Evolutionary conservation across 805 yeast genomes (phyloP).

Genomic region (Wickerhamiella domercqiae): DNA sequence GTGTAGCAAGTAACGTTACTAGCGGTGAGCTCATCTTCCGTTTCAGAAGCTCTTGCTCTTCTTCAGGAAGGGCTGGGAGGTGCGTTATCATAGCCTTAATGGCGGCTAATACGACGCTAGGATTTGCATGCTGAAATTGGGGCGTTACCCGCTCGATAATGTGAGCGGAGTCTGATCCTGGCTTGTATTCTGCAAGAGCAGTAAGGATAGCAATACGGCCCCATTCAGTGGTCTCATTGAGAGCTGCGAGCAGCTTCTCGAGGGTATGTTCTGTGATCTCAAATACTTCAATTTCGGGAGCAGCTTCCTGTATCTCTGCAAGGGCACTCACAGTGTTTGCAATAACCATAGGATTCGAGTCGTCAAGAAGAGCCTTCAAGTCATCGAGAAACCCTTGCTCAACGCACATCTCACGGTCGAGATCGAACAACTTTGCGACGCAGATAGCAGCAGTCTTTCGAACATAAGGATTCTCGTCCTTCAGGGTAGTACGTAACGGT

Average conservation of each 20-base stretch:
- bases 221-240: slow-evolving; percentile 98
- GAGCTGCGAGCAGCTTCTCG: slow-evolving; percentile 55
- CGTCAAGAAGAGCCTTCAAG: slow-evolving; percentile 54
- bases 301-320: slow-evolving; percentile 63
- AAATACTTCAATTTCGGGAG: slow-evolving; percentile 36
- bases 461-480: slow-evolving; percentile 92
- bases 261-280: slow-evolving; percentile 27
- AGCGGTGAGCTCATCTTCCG: slow-evolving; percentile 71
- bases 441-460: slow-evolving; percentile 95
- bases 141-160: slow-evolving; percentile 84
- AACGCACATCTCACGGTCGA: slow-evolving; percentile 62
- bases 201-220: slow-evolving; percentile 83
- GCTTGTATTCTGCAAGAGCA: slow-evolving; percentile 57
- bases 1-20: slow-evolving; percentile 71
- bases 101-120: slow-evolving; percentile 80
- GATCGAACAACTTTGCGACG: slow-evolving; percentile 86
- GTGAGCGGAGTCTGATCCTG: slow-evolving; percentile 59
- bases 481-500: slow-evolving; percentile 70
- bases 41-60: slow-evolving; percentile 32
- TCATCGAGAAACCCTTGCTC: slow-evolving; percentile 74
- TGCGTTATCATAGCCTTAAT: slow-evolving; percentile 69
- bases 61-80: slow-evolving; percentile 21
- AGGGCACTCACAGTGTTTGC: slow-evolving; percentile 85
- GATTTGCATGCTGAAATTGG: slow-evolving; percentile 91
- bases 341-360: slow-evolving; percentile 91